phyloP scores from a whole-genome alignment of 225 moss, liverwort and hornwort species.

The Bryum argenteum region DNA sequence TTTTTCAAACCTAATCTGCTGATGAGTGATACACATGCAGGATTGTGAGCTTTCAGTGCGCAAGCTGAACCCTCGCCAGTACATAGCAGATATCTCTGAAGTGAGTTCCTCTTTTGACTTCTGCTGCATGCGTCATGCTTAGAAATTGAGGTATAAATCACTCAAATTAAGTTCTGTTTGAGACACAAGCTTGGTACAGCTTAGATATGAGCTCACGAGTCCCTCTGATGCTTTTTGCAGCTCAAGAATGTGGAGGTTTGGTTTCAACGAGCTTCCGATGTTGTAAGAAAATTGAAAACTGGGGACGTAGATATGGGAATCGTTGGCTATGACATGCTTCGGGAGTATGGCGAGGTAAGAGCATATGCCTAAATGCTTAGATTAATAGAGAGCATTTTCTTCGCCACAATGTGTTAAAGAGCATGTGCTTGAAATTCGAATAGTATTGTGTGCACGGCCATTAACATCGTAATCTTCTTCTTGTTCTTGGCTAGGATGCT shows the following conservation, averaged over 20 bases:
- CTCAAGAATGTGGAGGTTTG: slow-evolving; percentile 94
- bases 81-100: slow-evolving; percentile 97
- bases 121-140: slow-evolving; percentile 1
- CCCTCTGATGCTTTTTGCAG: slow-evolving; percentile 38
- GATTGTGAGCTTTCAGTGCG: slow-evolving; percentile 95
- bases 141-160: not conserved
- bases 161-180: not conserved
- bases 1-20: slow-evolving; percentile 4
- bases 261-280: slow-evolving; percentile 98
- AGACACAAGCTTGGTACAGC: not conserved
- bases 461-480: not conserved
- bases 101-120: slow-evolving; percentile 36
- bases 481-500: slow-evolving; percentile 61
- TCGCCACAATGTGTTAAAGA: not conserved
- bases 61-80: slow-evolving; percentile 95
- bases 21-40: slow-evolving; percentile 33
- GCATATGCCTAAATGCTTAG: not conserved
- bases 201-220: not conserved
- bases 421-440: not conserved
- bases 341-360: slow-evolving; percentile 91
- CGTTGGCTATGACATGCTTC: slow-evolving; percentile 94
- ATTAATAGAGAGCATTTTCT: not conserved
- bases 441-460: not conserved
- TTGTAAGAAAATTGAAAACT: slow-evolving; percentile 85
- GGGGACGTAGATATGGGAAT: slow-evolving; percentile 99